Conservation (phyloP, 225 moss, liverwort and hornwort genomes). For the Ulota crispa region DNA sequence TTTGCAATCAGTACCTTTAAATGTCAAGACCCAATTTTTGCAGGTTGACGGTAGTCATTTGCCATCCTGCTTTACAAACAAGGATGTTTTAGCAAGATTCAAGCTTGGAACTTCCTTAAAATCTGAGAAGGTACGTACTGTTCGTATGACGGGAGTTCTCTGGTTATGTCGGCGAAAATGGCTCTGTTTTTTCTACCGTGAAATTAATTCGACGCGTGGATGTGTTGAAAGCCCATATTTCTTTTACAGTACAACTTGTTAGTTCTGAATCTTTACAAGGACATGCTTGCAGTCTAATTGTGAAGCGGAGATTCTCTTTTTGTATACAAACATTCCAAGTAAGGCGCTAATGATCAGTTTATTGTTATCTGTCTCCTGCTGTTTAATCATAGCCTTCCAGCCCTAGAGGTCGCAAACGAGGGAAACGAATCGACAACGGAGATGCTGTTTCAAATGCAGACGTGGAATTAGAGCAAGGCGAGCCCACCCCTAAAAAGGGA, state of each 20-base stretch:
- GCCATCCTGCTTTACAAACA: slow-evolving; percentile 83
- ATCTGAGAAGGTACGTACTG: slow-evolving; percentile 60
- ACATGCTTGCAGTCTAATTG: neutral
- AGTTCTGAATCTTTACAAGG: neutral
- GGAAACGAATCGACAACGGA: slow-evolving; percentile 75
- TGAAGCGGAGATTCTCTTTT: neutral
- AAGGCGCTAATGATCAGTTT: neutral
- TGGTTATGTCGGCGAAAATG: neutral
- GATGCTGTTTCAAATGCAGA: slow-evolving; percentile 60
- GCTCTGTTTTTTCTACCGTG: neutral
- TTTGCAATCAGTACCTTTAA: neutral
- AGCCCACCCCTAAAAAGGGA: slow-evolving; percentile 71
- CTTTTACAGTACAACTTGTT: neutral
- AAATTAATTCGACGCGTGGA: neutral
- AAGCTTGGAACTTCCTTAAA: slow-evolving; percentile 55
- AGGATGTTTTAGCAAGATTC: slow-evolving; percentile 65
- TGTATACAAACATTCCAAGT: neutral
- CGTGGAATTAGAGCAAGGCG: slow-evolving; percentile 64
- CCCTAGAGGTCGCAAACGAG: slow-evolving; percentile 88
- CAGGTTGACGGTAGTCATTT: slow-evolving; percentile 95
- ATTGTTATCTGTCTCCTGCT: neutral
- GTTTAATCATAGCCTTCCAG: slow-evolving; percentile 63
- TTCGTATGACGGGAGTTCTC: neutral
- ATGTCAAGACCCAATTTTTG: neutral
- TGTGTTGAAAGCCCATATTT: neutral